Percentiles rank a stretch among this genome's conserved stretches.
These are phyloP conservation scores for Didymosphaeria variabile DNA, from an alignment of 2,329 filamentous ascomycete species.

Conservation along the genomic window DNA sequence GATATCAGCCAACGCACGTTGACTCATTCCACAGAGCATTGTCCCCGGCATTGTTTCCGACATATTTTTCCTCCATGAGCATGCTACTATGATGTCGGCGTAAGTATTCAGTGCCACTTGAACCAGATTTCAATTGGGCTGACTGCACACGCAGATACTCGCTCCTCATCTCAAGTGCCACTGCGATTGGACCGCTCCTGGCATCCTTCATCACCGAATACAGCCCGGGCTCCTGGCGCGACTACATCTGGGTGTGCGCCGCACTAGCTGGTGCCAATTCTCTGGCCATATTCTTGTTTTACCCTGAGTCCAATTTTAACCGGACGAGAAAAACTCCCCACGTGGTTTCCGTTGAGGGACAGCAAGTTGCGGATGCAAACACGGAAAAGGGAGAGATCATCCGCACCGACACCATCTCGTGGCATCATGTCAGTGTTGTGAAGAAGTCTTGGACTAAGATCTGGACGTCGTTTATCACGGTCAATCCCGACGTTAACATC, in stretches of 20 bases:
- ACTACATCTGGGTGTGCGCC: constrained; percentile 18
- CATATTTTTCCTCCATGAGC: constrained; percentile 22
- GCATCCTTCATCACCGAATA: constrained; percentile 17
- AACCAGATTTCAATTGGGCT: neutral
- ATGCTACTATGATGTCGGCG: constrained; percentile 22
- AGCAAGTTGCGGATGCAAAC: too few species aligned
- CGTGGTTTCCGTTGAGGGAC: too few species aligned
- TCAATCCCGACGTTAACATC: constrained; percentile 11
- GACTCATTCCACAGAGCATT: constrained; percentile 16
- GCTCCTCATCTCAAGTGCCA: constrained; percentile 17
- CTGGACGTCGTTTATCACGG: constrained; percentile 16
- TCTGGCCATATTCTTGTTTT: constrained; percentile 15
- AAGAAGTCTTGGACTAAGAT: constrained; percentile 16
- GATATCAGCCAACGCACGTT: neutral
- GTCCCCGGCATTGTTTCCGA: constrained; percentile 21
- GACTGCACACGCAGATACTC: constrained; percentile 12
- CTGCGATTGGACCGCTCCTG: constrained; percentile 14
- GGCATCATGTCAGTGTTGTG: constrained; percentile 16
- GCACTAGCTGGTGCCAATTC: constrained; percentile 16
- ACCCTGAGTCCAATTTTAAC: constrained; percentile 8
- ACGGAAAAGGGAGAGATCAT: neutral
- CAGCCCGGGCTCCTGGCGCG: constrained; percentile 14
- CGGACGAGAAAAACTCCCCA: too few species aligned
- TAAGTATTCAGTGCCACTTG: constrained; percentile 1
- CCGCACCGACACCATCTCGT: constrained; percentile 11